phyloP scores from a whole-genome alignment of 345 rosid genomes.

The Tarenaya hassleriana region DNA sequence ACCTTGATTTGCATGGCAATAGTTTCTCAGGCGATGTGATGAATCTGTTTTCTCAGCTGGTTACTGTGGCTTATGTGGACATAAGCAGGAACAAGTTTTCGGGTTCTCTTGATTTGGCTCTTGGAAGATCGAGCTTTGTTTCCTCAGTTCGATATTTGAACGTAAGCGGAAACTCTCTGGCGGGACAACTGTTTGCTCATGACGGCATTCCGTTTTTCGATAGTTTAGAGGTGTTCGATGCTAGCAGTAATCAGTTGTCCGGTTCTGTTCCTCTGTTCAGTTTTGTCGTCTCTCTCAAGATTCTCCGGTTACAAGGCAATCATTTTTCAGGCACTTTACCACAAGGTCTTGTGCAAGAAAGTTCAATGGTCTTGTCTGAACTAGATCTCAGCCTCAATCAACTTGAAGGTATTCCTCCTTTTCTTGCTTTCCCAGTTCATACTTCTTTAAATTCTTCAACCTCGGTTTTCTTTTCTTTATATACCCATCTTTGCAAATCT shows the following conservation, averaged over 20 bases:
- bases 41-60: constrained; percentile 51
- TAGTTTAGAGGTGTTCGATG: constrained; percentile 86
- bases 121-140: constrained; percentile 53
- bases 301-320: constrained; percentile 66
- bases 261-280: constrained; percentile 68
- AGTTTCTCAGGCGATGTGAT: constrained; percentile 64
- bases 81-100: constrained; percentile 64
- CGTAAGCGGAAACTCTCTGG: constrained; percentile 52
- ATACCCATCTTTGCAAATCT: neutral
- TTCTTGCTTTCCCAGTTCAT: no score
- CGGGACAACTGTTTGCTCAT: constrained; percentile 63
- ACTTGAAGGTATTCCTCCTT: constrained; percentile 57
- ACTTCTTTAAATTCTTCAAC: neutral
- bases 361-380: constrained; percentile 70
- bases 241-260: constrained; percentile 55
- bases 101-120: constrained; percentile 72
- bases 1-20: constrained; percentile 59
- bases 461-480: neutral
- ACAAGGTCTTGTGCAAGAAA: constrained; percentile 58
- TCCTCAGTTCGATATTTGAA: constrained; percentile 57
- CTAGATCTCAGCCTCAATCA: constrained; percentile 78
- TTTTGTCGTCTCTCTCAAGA: constrained; percentile 66
- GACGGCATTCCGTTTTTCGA: constrained; percentile 81
- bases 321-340: constrained; percentile 61
- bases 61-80: constrained; percentile 43